phyloP scores from a whole-genome alignment of 345 rosid species.

The Brassica incana region DNA sequence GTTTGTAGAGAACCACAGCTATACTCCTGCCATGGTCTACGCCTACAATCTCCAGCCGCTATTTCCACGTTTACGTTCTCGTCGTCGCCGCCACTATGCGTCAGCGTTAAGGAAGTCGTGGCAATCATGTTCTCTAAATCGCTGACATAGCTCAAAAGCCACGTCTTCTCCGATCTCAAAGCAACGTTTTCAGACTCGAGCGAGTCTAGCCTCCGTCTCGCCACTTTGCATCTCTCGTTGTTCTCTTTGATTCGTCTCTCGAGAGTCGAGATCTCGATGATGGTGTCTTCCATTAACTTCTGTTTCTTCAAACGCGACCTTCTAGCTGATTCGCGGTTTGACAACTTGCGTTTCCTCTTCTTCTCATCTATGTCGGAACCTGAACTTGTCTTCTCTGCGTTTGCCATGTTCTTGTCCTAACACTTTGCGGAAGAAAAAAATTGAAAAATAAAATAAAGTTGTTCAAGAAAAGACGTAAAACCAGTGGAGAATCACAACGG shows the following conservation, averaged over 20 bases:
- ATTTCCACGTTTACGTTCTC: constrained; percentile 28
- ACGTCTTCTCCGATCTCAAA: constrained; percentile 44
- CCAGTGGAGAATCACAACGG: constrained; percentile 63
- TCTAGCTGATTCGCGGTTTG: constrained; percentile 77
- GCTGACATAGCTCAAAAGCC: constrained; percentile 39
- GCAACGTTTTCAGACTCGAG: constrained; percentile 46
- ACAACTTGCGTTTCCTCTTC: constrained; percentile 63
- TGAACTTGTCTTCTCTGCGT: constrained; percentile 38
- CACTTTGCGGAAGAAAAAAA: neutral
- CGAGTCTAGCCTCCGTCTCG: constrained; percentile 19
- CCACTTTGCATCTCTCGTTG: constrained; percentile 19
- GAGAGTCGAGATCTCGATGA: constrained; percentile 48
- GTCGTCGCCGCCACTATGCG: constrained; percentile 12
- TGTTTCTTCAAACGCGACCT: constrained; percentile 72
- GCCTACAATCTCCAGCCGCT: constrained; percentile 33
- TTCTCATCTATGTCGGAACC: constrained; percentile 58
- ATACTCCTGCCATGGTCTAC: neutral
- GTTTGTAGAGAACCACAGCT: constrained; percentile 2
- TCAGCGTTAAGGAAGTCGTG: constrained; percentile 21
- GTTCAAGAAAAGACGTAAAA: constrained; percentile 55
- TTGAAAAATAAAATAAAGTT: neutral
- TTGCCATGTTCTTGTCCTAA: constrained; percentile 37
- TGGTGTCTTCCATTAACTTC: constrained; percentile 49
- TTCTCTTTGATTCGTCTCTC: constrained; percentile 48
- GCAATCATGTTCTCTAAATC: constrained; percentile 36